phyloP scores from a whole-genome alignment of 177 flowering plant genomes.

The Tripterygium wilfordii region DNA sequence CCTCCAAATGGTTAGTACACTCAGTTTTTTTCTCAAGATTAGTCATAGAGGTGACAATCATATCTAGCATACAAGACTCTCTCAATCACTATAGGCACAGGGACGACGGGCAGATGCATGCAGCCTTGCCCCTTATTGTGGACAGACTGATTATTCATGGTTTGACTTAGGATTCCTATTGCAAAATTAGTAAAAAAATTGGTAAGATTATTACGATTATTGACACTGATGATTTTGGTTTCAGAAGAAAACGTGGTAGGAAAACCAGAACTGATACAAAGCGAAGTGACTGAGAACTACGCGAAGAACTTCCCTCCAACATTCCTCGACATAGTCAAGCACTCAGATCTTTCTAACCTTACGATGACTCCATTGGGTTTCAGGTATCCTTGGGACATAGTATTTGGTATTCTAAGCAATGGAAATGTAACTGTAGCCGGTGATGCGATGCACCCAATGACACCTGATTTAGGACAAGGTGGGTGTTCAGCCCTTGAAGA shows the following conservation, averaged over 20 bases:
- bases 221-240: constrained; percentile 11
- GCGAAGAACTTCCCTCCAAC: constrained; percentile 17
- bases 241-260: constrained; percentile 8
- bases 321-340: constrained; percentile 16
- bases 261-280: constrained; percentile 18
- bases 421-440: constrained; percentile 32
- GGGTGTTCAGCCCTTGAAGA: constrained; percentile 50
- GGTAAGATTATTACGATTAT: constrained; percentile 9
- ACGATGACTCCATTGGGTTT: constrained; percentile 24
- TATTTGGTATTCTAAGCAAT: constrained; percentile 15
- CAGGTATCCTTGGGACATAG: constrained; percentile 26
- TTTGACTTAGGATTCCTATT: background rate
- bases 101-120: no score
- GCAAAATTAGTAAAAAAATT: background rate
- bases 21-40: background rate
- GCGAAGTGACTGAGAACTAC: constrained; percentile 8
- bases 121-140: no score
- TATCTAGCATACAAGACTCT: no score
- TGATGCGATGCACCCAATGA: constrained; percentile 51
- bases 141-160: no score
- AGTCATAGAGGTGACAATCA: no score
- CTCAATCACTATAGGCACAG: no score
- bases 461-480: constrained; percentile 47
- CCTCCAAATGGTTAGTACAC: constrained; percentile 6
- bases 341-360: constrained; percentile 21